phyloP scores from a whole-genome alignment of 1,139 yeast genomes.

The Nakaseomyces nivariensis region DNA sequence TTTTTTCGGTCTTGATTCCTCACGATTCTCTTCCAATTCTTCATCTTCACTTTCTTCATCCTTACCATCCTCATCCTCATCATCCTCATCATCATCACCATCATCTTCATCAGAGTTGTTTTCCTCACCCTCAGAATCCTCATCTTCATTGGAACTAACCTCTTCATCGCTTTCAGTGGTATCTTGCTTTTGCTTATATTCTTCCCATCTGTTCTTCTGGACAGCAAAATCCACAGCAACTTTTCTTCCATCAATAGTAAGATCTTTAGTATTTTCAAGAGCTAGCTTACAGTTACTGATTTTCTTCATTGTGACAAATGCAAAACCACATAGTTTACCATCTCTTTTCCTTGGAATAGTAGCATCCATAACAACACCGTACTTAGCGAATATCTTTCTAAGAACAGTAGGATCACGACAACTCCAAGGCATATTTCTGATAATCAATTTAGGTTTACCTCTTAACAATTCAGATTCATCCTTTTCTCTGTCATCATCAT shows the following conservation, averaged over 20 bases:
- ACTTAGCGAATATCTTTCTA: constrained; percentile 60
- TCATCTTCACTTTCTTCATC: constrained; percentile 31
- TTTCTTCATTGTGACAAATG: constrained; percentile 84
- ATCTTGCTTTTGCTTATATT: constrained; percentile 35
- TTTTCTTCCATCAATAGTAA: constrained; percentile 80
- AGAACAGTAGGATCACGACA: constrained; percentile 68
- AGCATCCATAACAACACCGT: constrained; percentile 83
- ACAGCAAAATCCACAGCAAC: constrained; percentile 94
- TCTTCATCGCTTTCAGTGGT: constrained; percentile 33
- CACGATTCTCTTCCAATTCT: constrained; percentile 28
- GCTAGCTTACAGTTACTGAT: constrained; percentile 72
- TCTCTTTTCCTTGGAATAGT: constrained; percentile 81
- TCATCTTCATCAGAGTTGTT: constrained; percentile 24
- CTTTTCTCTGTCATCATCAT: constrained; percentile 17
- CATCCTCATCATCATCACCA: constrained; percentile 27
- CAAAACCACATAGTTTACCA: constrained; percentile 92
- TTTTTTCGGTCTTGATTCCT: constrained; percentile 32
- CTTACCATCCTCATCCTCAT: constrained; percentile 6
- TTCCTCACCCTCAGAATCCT: constrained; percentile 24
- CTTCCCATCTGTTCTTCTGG: constrained; percentile 76
- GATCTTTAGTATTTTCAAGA: constrained; percentile 58
- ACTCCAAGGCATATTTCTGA: constrained; percentile 95
- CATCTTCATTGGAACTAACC: constrained; percentile 29
- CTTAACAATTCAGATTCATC: constrained; percentile 41
- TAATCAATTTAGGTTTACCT: constrained; percentile 73